Base-by-base conservation (phyloP, 1,284 basidiomycete species). In the Cutaneotrichosporon cavernicola region DNA sequence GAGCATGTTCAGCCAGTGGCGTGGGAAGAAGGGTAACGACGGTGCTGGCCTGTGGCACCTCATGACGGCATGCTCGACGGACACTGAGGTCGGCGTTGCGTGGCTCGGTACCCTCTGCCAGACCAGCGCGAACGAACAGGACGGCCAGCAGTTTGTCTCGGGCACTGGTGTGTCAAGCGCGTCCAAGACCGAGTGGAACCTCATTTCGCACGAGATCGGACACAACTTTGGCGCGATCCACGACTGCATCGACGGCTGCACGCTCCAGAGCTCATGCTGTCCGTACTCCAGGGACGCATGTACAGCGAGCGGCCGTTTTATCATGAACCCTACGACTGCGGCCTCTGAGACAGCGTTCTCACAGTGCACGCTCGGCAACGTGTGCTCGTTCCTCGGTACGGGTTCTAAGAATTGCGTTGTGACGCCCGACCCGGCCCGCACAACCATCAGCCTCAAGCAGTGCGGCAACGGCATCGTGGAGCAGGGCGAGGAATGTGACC, bases 1-100 rank as follows among this genome's bases (percentile, higher is more conserved):
- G 31, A 91, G 89, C 26, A 78, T 87, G 16, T 95, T 97, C 78
- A 91, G 90, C 21, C 82, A 86, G 61, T 96, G 92, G 92, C 84
- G 92, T 66, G 91, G 91, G 0, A 74, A 81, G 61, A 88, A 88
- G 70, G 86, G 68, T 22, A 81, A 82, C 46, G 90, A 92, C 74
- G 85, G 86, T 40, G 86, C 86, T 18, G 93, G 92, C 1, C 83
- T 97, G 31, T 95, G 92, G 90, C 92, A 95, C 81, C 82, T 97
- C 14, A 89, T 95, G 88, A 92, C 89, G 68, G 52, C 62, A 3
- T 74, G 71, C 56, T 38, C 65, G 13, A 72, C 68, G 14, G 77
- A 74, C 60, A 71, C 73, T 11, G 91, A 94, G 81, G 90, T 94
- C 59, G 92, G 92, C 40, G 91, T 95, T 61, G 92, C 92, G 4